Evolutionary conservation across 345 rosid species (phyloP).

Genomic region (Salix koriyanagi): DNA sequence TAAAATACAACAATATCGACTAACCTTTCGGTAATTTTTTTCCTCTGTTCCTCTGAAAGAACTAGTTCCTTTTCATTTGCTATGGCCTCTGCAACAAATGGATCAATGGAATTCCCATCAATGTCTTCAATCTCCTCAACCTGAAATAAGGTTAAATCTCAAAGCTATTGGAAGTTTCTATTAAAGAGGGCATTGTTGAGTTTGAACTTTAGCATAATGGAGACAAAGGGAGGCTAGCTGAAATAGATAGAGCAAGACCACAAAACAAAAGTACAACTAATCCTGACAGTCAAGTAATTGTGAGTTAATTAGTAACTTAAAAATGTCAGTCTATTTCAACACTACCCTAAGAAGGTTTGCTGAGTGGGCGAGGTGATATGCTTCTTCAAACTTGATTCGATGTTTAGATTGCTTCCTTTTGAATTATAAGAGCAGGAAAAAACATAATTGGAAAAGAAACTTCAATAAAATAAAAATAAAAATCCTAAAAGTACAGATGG

Average conservation of each 20-base stretch:
- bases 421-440: neutral
- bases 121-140: constrained; percentile 98
- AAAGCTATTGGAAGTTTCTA: constrained; percentile 8
- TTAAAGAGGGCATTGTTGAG: neutral
- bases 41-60: constrained; percentile 80
- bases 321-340: neutral
- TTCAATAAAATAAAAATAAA: neutral
- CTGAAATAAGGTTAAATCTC: constrained; percentile 32
- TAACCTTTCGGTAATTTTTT: constrained; percentile 72
- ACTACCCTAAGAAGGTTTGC: neutral
- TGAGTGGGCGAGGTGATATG: neutral
- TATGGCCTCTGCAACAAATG: constrained; percentile 76
- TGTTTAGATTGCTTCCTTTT: neutral
- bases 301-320: neutral
- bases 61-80: constrained; percentile 68
- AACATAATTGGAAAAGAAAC: neutral
- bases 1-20: constrained; percentile 9
- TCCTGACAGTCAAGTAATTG: neutral
- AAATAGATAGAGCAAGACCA: neutral
- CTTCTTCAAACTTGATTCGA: neutral
- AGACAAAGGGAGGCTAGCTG: neutral
- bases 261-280: neutral
- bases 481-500: neutral
- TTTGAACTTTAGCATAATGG: neutral
- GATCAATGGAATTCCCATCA: constrained; percentile 60